Evolutionary conservation across 1,139 yeast genomes (phyloP).

Genomic region (Geotrichum candidum): DNA sequence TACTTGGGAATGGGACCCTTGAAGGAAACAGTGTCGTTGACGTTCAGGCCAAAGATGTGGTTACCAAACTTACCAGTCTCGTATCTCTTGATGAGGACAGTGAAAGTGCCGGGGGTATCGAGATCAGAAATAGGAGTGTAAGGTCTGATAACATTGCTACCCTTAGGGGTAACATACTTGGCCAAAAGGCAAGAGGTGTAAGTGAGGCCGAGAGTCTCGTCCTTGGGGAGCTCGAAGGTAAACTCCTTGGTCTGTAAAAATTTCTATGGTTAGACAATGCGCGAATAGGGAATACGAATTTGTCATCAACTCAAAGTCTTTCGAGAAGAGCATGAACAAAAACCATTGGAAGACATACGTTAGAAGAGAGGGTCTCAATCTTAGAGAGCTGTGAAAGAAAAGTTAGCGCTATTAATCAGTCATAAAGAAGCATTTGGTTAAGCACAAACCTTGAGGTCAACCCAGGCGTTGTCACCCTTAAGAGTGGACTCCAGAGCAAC

Average conservation of each 20-base stretch:
- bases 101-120: slow-evolving; percentile 65
- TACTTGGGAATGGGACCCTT: slow-evolving; percentile 93
- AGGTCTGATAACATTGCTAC: slow-evolving; percentile 87
- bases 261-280: neutral
- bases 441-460: slow-evolving; percentile 12
- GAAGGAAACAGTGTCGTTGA: slow-evolving; percentile 77
- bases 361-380: slow-evolving; percentile 48
- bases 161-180: slow-evolving; percentile 72
- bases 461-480: slow-evolving; percentile 18
- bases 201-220: slow-evolving; percentile 69
- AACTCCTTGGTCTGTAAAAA: slow-evolving; percentile 54
- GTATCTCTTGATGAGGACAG: slow-evolving; percentile 77
- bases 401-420: neutral
- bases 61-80: slow-evolving; percentile 76
- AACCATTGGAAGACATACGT: slow-evolving; percentile 19
- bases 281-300: neutral
- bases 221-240: slow-evolving; percentile 66
- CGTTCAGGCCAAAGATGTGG: slow-evolving; percentile 66
- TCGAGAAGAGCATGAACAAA: neutral
- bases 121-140: slow-evolving; percentile 85
- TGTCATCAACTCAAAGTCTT: neutral
- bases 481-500: slow-evolving; percentile 14
- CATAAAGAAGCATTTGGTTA: neutral
- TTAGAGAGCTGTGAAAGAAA: slow-evolving; percentile 39
- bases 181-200: slow-evolving; percentile 77